A percentile compares a stretch with the other conserved stretches of the same genome.
Conservation (phyloP, 495 filamentous ascomycete genomes). For the Bathelium albidoporum region DNA sequence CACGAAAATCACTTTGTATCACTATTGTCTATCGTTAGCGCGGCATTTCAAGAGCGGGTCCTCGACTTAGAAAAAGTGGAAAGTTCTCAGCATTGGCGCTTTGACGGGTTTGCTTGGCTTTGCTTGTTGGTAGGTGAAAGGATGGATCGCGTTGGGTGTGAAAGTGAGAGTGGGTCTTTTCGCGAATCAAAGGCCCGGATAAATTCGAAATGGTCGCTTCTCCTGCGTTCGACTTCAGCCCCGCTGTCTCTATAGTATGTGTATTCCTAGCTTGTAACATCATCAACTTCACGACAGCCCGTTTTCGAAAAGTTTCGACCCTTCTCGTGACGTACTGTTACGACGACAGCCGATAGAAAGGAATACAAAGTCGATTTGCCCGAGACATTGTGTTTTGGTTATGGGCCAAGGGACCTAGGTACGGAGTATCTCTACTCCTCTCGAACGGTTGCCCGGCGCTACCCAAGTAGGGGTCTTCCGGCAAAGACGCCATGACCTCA, state of each 20-base stretch:
- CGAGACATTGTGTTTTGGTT: neutral
- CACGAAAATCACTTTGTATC: neutral
- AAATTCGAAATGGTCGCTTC: neutral
- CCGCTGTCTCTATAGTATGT: neutral
- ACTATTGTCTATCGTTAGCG: no score
- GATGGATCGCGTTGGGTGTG: neutral
- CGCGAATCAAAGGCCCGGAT: neutral
- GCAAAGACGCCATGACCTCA: neutral
- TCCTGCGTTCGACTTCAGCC: neutral
- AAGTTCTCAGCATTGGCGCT: neutral
- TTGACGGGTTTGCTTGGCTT: neutral
- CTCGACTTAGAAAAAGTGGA: neutral
- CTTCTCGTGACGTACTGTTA: no score
- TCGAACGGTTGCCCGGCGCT: neutral
- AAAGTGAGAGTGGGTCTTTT: neutral
- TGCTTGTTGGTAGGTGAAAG: neutral
- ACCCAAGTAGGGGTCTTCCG: neutral
- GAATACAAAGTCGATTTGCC: no score
- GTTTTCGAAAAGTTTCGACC: no score
- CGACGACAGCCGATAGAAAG: no score
- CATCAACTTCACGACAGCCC: neutral
- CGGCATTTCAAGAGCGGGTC: no score
- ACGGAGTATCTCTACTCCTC: no score
- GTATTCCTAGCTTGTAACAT: neutral
- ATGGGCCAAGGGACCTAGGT: no score